Evolutionary conservation across 2,329 filamentous ascomycete species (phyloP), one percentile per base, ranked within the genome.

Genomic region (Myriosclerotinia scirpicola): DNA sequence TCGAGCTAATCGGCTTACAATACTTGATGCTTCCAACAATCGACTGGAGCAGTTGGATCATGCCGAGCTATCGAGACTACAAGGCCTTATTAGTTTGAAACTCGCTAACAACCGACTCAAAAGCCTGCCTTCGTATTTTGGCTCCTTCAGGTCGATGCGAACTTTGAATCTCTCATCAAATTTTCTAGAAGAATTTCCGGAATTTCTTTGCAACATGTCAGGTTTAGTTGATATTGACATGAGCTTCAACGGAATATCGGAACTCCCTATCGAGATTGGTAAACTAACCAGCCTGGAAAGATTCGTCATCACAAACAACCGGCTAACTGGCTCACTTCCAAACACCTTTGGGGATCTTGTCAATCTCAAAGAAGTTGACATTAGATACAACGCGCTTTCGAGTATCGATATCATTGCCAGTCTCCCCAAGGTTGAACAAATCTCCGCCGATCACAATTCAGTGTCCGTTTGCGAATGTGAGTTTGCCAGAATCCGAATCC

Each of bases 301-400:
- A 70, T 85, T 99, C 40, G 92, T 95, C 80, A 94, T 97, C 72
- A 98, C 95, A 2, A 99, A 99, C 80, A 99, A 99, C 78, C 89
- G 90, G 68, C 81, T 99, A 17, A 84, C 85, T 26, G 91, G 91
- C 3, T 83, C 88, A 8, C 87, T 98, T 46, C 91, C 93, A 11
- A 80, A 85, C 1, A 85, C 87, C 0, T 91, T 98, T 74, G 85
- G 82, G 69, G 83, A 90, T n/a, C 80, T 98, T 9, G 80, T 84
- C 56, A 96, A 85, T 74, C 81, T 99, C 63, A 92, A 92, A 69
- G 94, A 98, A 78, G 87, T 99, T 54, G 95, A 99, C 78, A 89
- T 96, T 70, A 92, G 96, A 70, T 98, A 96, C 81, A 99, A 99
- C 75, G 84, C 86, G 22, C 91, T 99, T 66, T 88, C 89, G 60